Conservation (phyloP, 345 rosid species). For the Durio zibethinus region DNA sequence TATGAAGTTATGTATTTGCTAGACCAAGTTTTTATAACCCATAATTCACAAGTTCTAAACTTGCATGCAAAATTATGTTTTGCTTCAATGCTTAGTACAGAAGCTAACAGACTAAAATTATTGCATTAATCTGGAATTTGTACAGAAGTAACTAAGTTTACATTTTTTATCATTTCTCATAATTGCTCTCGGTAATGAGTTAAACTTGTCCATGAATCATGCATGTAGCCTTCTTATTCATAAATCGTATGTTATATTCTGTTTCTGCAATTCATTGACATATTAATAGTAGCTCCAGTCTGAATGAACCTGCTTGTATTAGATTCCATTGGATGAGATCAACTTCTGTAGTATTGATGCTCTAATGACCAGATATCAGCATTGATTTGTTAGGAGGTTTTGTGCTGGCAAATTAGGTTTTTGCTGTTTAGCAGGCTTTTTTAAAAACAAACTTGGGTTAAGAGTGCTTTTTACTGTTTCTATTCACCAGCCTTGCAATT, state of each 20-base stretch:
- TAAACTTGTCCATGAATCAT: background rate
- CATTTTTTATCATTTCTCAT: background rate
- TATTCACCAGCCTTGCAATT: slow-evolving; percentile 72
- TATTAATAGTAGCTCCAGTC: background rate
- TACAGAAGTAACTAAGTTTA: background rate
- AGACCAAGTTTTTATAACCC: background rate
- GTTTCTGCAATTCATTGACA: background rate
- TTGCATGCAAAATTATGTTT: background rate
- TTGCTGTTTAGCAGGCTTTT: background rate
- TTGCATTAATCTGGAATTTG: background rate
- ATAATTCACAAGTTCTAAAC: background rate
- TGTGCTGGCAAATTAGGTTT: background rate
- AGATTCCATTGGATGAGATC: background rate
- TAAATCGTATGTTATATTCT: background rate
- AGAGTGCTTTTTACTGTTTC: slow-evolving; percentile 13
- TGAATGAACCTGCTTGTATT: background rate
- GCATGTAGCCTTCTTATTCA: background rate
- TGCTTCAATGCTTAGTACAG: background rate
- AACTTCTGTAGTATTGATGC: background rate
- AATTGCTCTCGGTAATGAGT: background rate
- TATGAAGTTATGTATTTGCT: background rate
- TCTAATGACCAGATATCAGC: background rate
- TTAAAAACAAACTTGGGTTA: background rate
- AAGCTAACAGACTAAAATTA: background rate
- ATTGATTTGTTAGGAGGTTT: background rate